These are phyloP conservation scores for Ophiocordyceps camponoti-leonardi DNA, from an alignment of 2,329 filamentous ascomycete genomes.

Conservation along the genomic window DNA sequence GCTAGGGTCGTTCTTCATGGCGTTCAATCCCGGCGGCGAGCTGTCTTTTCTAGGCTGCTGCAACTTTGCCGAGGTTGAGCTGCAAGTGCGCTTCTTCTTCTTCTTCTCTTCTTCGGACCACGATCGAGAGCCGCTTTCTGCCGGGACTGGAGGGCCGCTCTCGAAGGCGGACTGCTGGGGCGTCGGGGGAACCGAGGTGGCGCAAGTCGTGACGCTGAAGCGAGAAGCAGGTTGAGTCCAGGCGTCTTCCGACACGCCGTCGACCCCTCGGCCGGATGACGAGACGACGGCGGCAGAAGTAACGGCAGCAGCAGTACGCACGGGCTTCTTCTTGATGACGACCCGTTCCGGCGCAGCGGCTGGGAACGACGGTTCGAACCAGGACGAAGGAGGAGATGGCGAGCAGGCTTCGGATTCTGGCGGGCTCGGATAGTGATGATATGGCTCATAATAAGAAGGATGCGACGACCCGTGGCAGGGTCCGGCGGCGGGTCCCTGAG, in stretches of 20 bases:
- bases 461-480: neutral
- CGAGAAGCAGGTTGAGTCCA: conserved; percentile 38
- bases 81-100: conserved; percentile 1
- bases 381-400: conserved; percentile 5
- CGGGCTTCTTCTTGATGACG: conserved; percentile 22
- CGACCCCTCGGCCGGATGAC: conserved; percentile 4
- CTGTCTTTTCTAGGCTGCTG: neutral
- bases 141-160: conserved; percentile 8
- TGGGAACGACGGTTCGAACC: neutral
- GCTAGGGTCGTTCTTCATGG: conserved; percentile 1
- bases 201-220: conserved; percentile 47
- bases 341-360: conserved; percentile 1
- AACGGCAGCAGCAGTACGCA: conserved; percentile 10
- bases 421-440: conserved; percentile 14
- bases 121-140: neutral
- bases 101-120: neutral
- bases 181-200: conserved; percentile 24
- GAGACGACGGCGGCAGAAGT: conserved; percentile 5
- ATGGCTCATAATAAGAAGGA: conserved; percentile 1
- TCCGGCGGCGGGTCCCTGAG: conserved; percentile 6
- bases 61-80: conserved; percentile 5
- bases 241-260: conserved; percentile 9
- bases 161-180: conserved; percentile 10
- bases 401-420: conserved; percentile 12
- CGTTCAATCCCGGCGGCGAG: neutral